Base-by-base conservation (phyloP, 139 green algal genomes). In the Picochlorum sp. region DNA sequence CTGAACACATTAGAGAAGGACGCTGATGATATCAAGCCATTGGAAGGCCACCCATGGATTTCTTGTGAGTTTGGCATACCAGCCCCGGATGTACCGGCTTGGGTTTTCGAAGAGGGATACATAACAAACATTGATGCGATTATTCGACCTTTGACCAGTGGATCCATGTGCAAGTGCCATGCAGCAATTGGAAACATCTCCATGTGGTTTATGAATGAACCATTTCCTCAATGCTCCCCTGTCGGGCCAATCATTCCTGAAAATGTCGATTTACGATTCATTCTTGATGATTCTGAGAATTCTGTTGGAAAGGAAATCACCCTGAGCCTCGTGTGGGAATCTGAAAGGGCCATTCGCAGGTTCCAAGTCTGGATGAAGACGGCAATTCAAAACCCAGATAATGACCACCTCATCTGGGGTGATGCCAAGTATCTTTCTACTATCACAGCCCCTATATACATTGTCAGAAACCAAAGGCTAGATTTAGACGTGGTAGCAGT, bases 111-210 rank as follows among this genome's bases (percentile, higher is more conserved):
- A 54, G 18, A 54, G 1, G 47, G 47, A 9, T 26, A 14, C 15
- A 54, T 54, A 20, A 54, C 47, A 54, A 54, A 54, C n/a, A 54
- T 54, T 54, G 47, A 54, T 21, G 47, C 47, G 47, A 54, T 54
- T 9, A 26, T 54, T 13, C 47, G 47, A 20, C 47, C 47, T 26
- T 20, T 21, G n/a, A 54, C 47, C 3, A 20, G n/a, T 26, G 47
- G 47, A 20, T 54, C 47, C 16, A 21, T 54, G 47, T 54, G 47
- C 47, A 54, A 21, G n/a, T 54, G 47, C 47, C 47, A 54, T 54
- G 47, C n/a, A 5, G 47, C 47, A 54, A 54, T 54, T 14, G 47
- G 47, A 54, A 21, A 54, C 10, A 20, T 54, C n/a, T 54, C 47
- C 18, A 21, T 54, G 47, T 54, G 47, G 47, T 54, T 54, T 54